Percentiles rank a stretch among this genome's conserved stretches.
These are phyloP conservation scores for Komagataella mondaviorum DNA, from an alignment of 805 yeast genomes.

Conservation along the genomic window DNA sequence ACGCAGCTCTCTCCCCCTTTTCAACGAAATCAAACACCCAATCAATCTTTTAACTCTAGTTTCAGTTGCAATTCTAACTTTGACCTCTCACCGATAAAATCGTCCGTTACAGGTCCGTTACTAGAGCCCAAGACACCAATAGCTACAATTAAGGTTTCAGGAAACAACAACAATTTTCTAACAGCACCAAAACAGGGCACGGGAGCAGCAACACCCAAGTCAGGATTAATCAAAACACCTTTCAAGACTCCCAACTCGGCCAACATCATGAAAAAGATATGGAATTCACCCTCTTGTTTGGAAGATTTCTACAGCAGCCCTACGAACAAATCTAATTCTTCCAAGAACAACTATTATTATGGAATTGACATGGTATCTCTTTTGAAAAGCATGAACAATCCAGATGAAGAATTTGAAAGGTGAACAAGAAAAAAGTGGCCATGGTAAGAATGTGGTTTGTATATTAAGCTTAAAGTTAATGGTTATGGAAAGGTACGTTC, in stretches of 20 bases:
- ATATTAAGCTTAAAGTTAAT: not conserved
- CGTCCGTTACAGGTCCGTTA: slow-evolving; percentile 49
- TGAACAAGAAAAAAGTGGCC: not conserved
- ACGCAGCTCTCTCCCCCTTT: not conserved
- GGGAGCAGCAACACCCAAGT: slow-evolving; percentile 5
- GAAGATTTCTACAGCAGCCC: slow-evolving; percentile 57
- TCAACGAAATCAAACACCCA: not conserved
- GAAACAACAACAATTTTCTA: slow-evolving; percentile 8
- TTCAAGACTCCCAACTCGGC: slow-evolving; percentile 6
- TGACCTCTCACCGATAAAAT: slow-evolving; percentile 46
- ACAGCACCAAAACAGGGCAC: slow-evolving; percentile 3
- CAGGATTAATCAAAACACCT: slow-evolving; percentile 5
- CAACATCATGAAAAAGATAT: slow-evolving; percentile 26
- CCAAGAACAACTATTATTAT: not conserved
- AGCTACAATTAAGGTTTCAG: not conserved
- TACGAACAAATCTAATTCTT: slow-evolving; percentile 3
- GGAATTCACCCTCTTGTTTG: slow-evolving; percentile 55
- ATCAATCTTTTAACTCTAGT: slow-evolving; percentile 42
- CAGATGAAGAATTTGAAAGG: not conserved
- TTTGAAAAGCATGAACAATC: not conserved
- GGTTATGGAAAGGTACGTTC: not conserved
- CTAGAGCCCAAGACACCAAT: slow-evolving; percentile 53
- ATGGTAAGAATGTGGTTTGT: not conserved
- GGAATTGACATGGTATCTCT: not conserved
- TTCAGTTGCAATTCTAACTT: slow-evolving; percentile 54